Evolutionary conservation across 1,284 basidiomycete species (phyloP).

Genomic region (Filobasidium uniguttulatum): DNA sequence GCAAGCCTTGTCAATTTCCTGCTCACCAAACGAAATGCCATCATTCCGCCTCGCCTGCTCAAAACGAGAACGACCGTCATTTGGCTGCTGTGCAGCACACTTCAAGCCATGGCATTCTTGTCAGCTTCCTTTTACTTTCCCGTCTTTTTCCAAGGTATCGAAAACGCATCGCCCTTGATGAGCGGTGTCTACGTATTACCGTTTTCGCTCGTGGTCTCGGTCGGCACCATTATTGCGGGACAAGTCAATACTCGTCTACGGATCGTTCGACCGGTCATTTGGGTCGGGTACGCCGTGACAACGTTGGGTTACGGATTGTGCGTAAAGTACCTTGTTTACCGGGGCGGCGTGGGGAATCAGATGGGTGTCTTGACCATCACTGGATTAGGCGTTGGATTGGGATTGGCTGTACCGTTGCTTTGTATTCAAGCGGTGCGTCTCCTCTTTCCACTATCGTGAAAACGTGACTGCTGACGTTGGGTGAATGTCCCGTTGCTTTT

Average conservation of each 20-base stretch:
- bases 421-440: conserved; percentile 11
- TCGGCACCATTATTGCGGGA: conserved; percentile 20
- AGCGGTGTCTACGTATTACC: conserved; percentile 15
- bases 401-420: conserved; percentile 6
- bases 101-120: conserved; percentile 20
- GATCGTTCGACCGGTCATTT: conserved; percentile 28
- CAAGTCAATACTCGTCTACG: conserved; percentile 25
- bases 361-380: conserved; percentile 10
- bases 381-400: conserved; percentile 10
- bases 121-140: not conserved
- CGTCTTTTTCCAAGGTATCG: conserved; percentile 10
- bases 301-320: conserved; percentile 18
- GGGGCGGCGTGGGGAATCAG: conserved; percentile 3
- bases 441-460: conserved; percentile 17
- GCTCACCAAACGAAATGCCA: conserved; percentile 57
- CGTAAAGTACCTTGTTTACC: conserved; percentile 11
- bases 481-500: conserved; percentile 26
- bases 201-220: conserved; percentile 14
- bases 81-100: conserved; percentile 24
- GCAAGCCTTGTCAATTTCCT: conserved; percentile 51
- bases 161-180: conserved; percentile 5
- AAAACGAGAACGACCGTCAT: conserved; percentile 29
- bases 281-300: conserved; percentile 25
- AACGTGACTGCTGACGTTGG: conserved; percentile 22
- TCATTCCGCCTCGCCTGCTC: conserved; percentile 42